Base-by-base conservation (phyloP, 2,329 filamentous ascomycete genomes). In the Fusarium secorum region DNA sequence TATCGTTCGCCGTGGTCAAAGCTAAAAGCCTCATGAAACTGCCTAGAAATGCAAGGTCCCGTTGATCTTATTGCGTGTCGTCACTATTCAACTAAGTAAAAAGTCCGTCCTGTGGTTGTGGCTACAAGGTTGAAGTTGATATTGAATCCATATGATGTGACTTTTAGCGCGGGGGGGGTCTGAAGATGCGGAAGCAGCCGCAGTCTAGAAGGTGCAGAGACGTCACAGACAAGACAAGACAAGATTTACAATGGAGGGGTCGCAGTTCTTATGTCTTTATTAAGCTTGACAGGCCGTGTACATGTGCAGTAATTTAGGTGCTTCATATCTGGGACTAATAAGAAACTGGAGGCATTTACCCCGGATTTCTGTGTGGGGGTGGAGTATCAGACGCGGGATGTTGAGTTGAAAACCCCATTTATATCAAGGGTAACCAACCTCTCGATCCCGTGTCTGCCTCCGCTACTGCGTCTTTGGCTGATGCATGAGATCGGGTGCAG, bases 351-450 rank as follows among this genome's bases (percentile, higher is more conserved):
- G 44, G 56, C 60, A 62, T 48, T 57, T 72, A 72, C 70, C 70
- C 70, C 70, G 42, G 70, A 72, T 73, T 72, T 39, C 41, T 42
- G 46, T 72, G 70, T 75, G 74, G 74, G 74, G 74, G 74, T 71
- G 74, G 74, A 70, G 73, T 64, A 68, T 58, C 67, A 68, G 52
- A 69, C 71, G 71, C 59, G 61, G 71, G 64, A 73, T 73, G 70
- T 54, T 51, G 46, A 58, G 57, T 54, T 62, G 48, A 33, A 65
- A 63, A 53, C 60, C 68, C 64, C 69, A 56, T 72, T 66, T 60
- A 71, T 65, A 55, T 28, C 51, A 22, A 14, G 45, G 28, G 39
- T 46, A 59, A 59, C 62, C 48, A 59, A 59, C 62, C 48, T 63
- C 54, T 63, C 59, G 60, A 46, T 67, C 59, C 60, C 57, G 59